These are phyloP conservation scores for Hyphodiscus sp. DNA, from an alignment of 2,329 filamentous ascomycete genomes.

Conservation along the genomic window DNA sequence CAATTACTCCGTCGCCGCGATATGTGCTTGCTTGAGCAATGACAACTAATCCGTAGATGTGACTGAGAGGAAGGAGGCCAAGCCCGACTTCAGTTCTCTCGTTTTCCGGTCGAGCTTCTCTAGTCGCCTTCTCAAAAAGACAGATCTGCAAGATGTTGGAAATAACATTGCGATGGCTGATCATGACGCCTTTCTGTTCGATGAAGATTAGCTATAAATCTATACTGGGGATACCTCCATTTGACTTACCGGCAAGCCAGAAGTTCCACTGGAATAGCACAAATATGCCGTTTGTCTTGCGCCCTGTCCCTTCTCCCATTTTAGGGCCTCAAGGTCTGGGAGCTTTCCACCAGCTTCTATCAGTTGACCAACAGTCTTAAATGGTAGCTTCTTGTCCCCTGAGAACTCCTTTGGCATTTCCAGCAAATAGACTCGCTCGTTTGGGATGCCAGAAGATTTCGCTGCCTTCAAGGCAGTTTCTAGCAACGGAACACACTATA, in stretches of 20 bases:
- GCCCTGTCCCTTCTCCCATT: slow-evolving; percentile 59
- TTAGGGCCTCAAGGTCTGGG: slow-evolving; percentile 46
- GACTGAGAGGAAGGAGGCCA: slow-evolving; percentile 79
- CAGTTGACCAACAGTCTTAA: slow-evolving; percentile 70
- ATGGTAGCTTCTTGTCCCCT: slow-evolving; percentile 42
- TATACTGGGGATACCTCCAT: not conserved
- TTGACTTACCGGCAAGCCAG: slow-evolving; percentile 53
- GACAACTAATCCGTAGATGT: slow-evolving; percentile 74
- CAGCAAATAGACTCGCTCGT: slow-evolving; percentile 67
- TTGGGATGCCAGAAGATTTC: slow-evolving; percentile 58
- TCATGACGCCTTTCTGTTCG: slow-evolving; percentile 70
- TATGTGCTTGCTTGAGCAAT: slow-evolving; percentile 60
- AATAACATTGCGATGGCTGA: slow-evolving; percentile 78
- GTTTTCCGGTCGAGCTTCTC: slow-evolving; percentile 39
- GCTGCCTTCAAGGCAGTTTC: slow-evolving; percentile 62
- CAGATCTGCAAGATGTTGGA: slow-evolving; percentile 51
- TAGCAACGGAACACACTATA: slow-evolving; percentile 56
- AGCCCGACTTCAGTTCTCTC: slow-evolving; percentile 34
- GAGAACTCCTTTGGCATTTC: slow-evolving; percentile 53
- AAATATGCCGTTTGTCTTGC: slow-evolving; percentile 68
- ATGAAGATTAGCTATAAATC: slow-evolving; percentile 25
- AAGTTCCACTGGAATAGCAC: slow-evolving; percentile 52
- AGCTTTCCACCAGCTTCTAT: slow-evolving; percentile 52
- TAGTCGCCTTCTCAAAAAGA: slow-evolving; percentile 45
- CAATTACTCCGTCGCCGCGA: slow-evolving; percentile 65